Percentiles rank a stretch among this genome's conserved stretches.
phyloP scores from a whole-genome alignment of 805 yeast species.

The Starmerella powellii region DNA sequence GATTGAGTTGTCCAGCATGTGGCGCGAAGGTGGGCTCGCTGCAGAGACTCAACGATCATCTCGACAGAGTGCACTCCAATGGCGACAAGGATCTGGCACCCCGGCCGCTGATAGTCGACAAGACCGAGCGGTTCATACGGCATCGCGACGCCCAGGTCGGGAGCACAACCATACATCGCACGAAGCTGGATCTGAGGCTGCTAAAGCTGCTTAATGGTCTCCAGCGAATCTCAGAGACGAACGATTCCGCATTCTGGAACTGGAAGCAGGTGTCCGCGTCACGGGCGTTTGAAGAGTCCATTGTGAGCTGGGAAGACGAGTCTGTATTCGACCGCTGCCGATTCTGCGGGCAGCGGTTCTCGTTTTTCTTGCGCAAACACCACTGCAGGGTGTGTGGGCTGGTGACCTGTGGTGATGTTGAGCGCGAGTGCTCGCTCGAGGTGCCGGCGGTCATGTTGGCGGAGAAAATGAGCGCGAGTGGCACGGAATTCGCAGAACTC shows the following conservation, averaged over 20 bases:
- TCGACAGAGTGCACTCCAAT: slow-evolving; percentile 50
- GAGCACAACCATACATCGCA: slow-evolving; percentile 39
- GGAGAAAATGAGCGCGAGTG: slow-evolving; percentile 21
- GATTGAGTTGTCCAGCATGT: slow-evolving; percentile 51
- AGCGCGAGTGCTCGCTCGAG: slow-evolving; percentile 57
- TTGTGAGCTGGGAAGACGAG: slow-evolving; percentile 59
- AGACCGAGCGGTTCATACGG: slow-evolving; percentile 34
- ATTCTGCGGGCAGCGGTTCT: slow-evolving; percentile 49
- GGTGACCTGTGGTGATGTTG: slow-evolving; percentile 60
- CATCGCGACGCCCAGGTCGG: slow-evolving; percentile 38
- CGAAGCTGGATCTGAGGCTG: slow-evolving; percentile 50
- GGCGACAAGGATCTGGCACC: not conserved
- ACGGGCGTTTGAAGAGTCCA: slow-evolving; percentile 35
- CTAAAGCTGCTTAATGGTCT: slow-evolving; percentile 25
- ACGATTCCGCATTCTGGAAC: slow-evolving; percentile 25
- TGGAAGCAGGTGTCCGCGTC: slow-evolving; percentile 24
- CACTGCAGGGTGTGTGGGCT: slow-evolving; percentile 86
- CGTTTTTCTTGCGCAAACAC: slow-evolving; percentile 55
- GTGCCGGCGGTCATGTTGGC: slow-evolving; percentile 40
- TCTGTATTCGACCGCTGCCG: slow-evolving; percentile 40
- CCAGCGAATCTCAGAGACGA: slow-evolving; percentile 12
- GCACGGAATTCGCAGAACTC: slow-evolving; percentile 6
- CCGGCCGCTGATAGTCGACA: slow-evolving; percentile 29
- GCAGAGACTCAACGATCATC: slow-evolving; percentile 49
- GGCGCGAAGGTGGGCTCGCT: slow-evolving; percentile 23